Evolutionary conservation across 2,329 filamentous ascomycete genomes (phyloP).

Genomic region (Pseudofabraea citricarpa): DNA sequence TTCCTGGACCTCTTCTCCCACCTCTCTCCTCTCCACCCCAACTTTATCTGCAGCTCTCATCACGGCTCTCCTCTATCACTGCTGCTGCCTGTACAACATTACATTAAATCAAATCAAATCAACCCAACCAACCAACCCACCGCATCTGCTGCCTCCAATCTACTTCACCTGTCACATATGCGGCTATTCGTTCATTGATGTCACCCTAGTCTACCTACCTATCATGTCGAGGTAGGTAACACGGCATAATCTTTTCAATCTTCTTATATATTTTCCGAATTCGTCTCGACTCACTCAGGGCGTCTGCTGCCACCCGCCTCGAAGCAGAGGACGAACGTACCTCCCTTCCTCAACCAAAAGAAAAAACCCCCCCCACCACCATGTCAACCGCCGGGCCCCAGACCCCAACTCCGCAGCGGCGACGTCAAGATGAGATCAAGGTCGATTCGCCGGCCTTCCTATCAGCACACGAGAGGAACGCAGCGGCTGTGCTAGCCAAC

Average conservation of each 20-base stretch:
- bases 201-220: background rate
- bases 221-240: background rate
- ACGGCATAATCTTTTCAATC: too few relatives aligned
- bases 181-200: background rate
- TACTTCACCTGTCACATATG: too few relatives aligned
- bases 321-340: background rate
- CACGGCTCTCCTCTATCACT: background rate
- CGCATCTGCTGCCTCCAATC: background rate
- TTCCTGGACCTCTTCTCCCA: too few relatives aligned
- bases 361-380: conserved; percentile 8
- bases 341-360: background rate
- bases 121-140: background rate
- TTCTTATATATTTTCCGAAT: too few relatives aligned
- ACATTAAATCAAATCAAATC: background rate
- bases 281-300: too few relatives aligned
- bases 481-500: conserved; percentile 9
- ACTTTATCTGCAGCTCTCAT: too few relatives aligned
- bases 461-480: conserved; percentile 6
- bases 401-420: conserved; percentile 12
- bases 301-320: background rate
- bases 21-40: too few relatives aligned
- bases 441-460: conserved; percentile 3
- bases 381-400: conserved; percentile 18
- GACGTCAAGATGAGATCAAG: conserved; percentile 7
- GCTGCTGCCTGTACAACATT: too few relatives aligned